These are phyloP conservation scores for Panicum hallii DNA, from an alignment of 202 grass and related monocot genomes.

Conservation along the genomic window DNA sequence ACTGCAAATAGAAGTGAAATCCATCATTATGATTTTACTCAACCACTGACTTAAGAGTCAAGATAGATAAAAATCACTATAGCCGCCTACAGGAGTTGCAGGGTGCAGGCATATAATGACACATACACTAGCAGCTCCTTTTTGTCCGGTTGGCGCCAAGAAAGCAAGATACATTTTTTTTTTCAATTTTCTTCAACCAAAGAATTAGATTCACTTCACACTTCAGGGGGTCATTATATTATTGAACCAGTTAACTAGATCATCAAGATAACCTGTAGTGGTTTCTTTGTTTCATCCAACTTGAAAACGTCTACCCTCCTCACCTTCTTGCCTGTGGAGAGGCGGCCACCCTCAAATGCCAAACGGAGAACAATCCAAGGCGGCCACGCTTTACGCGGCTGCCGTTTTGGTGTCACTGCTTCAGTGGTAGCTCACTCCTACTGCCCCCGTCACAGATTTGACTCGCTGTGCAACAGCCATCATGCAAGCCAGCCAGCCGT, in stretches of 20 bases:
- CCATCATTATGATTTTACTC: constrained; percentile 4
- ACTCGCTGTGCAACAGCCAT: background rate
- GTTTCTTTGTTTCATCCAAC: background rate
- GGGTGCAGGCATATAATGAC: background rate
- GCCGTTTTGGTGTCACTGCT: background rate
- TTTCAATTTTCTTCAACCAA: background rate
- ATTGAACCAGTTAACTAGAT: background rate
- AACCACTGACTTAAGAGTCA: constrained; percentile 23
- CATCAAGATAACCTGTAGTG: background rate
- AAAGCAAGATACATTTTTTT: background rate
- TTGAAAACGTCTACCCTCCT: background rate
- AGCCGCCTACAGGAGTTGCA: background rate
- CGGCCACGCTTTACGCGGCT: background rate
- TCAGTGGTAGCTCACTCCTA: background rate
- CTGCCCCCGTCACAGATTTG: background rate
- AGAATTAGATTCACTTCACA: background rate
- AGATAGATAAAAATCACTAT: constrained; percentile 31
- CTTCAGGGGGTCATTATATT: background rate
- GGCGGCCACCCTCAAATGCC: background rate
- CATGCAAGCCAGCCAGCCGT: background rate
- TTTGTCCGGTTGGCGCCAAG: background rate
- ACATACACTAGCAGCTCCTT: too few relatives aligned
- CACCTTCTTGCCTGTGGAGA: too few relatives aligned
- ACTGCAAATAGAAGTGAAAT: constrained; percentile 7
- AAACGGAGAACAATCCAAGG: constrained; percentile 3